Evolutionary conservation across 352 stramenopile species (phyloP), one percentile per base, ranked within the genome.

Genomic region (Phytopythium helicoides): DNA sequence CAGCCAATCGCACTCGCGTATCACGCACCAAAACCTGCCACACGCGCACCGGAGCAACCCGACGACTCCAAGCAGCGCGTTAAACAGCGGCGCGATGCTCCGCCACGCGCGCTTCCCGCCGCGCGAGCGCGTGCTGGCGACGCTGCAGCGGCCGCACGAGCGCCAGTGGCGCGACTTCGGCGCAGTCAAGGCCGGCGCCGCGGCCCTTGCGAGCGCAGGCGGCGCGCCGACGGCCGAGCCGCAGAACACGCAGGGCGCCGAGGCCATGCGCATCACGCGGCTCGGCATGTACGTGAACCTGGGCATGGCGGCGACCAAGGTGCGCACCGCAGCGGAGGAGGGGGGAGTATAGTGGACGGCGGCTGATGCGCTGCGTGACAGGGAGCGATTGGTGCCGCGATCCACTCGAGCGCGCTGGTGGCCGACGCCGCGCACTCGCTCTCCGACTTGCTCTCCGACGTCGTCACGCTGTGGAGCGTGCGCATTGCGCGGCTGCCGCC

Each of bases 341-440:
- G n/a, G n/a, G n/a, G n/a, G n/a, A n/a, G n/a, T n/a, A n/a, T n/a
- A n/a, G n/a, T n/a, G n/a, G n/a, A n/a, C n/a, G n/a, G n/a, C n/a
- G n/a, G n/a, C 35, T 48, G 10, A 46, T 19, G 16, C 26, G 1
- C 3, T 55, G 16, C n/a, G n/a, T 41, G 38, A 26, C 60, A 73
- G 88, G 91, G 80, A 36, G 87, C 73, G 4, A 63, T 96, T 0
- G 88, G 88, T 21, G 48, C 83, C 23, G 68, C 68, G 1, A 89
- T 83, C 47, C 84, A 95, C 67, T 98, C 89, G 16, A 95, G 82
- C 11, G 96, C 91, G 21, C 69, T 99, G 55, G 78, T 99, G 26
- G 94, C 96, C 4, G 97, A 99, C 68, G 96, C 97, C 0, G 94
- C 87, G 18, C 97, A 99, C 77, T 98, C 91, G 14, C 61, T 99